Evolutionary conservation across 306 rosid species (phyloP), one percentile per base, ranked within the genome.

Genomic region (Carpinus viminea): DNA sequence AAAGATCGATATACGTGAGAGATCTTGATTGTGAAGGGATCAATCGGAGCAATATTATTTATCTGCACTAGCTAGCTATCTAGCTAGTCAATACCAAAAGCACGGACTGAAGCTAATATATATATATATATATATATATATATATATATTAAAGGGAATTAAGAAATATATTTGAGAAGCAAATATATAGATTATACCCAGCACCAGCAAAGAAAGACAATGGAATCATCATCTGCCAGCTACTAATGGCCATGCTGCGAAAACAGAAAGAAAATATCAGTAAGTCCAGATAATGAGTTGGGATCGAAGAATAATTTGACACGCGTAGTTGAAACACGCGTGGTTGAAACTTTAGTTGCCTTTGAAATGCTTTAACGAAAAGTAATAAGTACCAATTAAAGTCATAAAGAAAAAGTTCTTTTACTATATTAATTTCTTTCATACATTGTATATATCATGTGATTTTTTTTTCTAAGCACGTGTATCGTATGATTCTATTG

Each of bases 171-270:
- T 12, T 5, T 61, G 0, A 28, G 2, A 28, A 26, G 5, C 0
- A 5, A 28, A 2, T 24, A 24, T 24, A 24, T 12, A 12, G 11
- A 57, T 21, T 10, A 85, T 88, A 94, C 98, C 98, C 97, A 5
- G 91, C 78, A 11, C 74, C 97, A 17, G 89, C 97, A 60, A 92
- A 90, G 83, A 94, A 94, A 0, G 92, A 87, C 13, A 94, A 60
- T 2, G 97, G 97, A 83, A 92, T 90, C 96, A 89, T 94, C 91
- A 94, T 15, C 61, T 94, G 96, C 91, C 89, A 84, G 8, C 86
- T 87, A 26, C 86, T 90, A 43, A 89, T 85, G 8, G 90, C 75
- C 96, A 92, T 90, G 56, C 97, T 94, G 90, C 72, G 74, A 78
- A 66, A 18, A 3, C 53, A 62, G 68, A 18, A n/a, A 17, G 5